Percentiles rank a stretch among this genome's conserved stretches.
Evolutionary conservation across 2,329 filamentous ascomycete species (phyloP).

Genomic region (Tolypocladium tundrense): DNA sequence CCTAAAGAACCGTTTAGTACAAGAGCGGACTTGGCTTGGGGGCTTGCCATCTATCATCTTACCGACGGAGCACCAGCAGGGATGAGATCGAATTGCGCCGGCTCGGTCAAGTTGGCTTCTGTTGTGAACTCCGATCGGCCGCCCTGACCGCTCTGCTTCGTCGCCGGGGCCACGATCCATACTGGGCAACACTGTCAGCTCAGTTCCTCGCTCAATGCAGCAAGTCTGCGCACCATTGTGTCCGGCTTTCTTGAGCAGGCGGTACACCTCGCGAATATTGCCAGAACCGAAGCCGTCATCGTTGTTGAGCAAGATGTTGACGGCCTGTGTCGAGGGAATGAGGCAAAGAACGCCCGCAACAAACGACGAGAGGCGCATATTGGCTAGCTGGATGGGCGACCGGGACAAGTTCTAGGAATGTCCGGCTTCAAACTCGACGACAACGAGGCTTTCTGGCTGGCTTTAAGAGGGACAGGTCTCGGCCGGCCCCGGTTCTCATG

Average conservation of each 20-base stretch:
- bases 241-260: neutral
- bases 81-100: neutral
- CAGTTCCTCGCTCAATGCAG: neutral
- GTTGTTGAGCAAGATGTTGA: neutral
- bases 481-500: neutral
- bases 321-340: neutral
- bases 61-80: neutral
- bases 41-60: neutral
- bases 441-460: neutral
- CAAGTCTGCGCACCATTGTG: neutral
- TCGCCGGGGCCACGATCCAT: neutral
- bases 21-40: neutral
- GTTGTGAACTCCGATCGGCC: neutral
- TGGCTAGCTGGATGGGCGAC: neutral
- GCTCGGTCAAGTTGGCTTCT: neutral
- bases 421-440: neutral
- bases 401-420: neutral
- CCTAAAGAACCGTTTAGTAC: neutral
- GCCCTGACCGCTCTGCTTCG: neutral
- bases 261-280: neutral
- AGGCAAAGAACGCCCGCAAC: neutral
- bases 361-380: neutral
- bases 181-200: neutral
- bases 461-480: neutral
- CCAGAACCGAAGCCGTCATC: neutral